These are phyloP conservation scores for Prunus persica DNA, from an alignment of 306 rosid species.

Conservation along the genomic window DNA sequence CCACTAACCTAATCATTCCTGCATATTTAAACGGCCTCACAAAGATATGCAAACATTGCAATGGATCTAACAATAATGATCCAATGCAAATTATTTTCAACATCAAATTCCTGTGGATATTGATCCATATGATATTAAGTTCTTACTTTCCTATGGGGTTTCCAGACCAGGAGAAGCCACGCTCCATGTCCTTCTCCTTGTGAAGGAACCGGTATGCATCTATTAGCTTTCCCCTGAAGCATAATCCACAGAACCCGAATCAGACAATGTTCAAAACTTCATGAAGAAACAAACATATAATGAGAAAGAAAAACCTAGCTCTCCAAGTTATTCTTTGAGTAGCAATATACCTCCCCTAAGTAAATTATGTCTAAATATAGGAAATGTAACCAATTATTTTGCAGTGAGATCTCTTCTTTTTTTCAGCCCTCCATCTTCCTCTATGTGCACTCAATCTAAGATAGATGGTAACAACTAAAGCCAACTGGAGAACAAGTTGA, in stretches of 20 bases:
- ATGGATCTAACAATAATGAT: neutral
- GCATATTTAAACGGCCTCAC: neutral
- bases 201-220: conserved; percentile 90
- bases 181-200: conserved; percentile 77
- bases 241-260: conserved; percentile 28
- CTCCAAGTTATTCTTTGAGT: neutral
- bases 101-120: neutral
- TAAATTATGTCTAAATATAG: neutral
- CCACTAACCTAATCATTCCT: conserved; percentile 1
- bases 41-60: neutral
- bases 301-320: neutral
- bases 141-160: conserved; percentile 88
- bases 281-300: neutral
- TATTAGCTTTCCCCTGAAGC: conserved; percentile 79
- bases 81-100: neutral
- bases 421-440: neutral
- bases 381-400: neutral
- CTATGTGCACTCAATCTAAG: neutral
- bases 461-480: neutral
- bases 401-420: neutral
- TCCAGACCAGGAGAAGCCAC: conserved; percentile 97
- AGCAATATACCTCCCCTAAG: neutral
- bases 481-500: neutral
- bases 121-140: conserved; percentile 15
- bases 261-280: conserved; percentile 10